Evolutionary conservation across 257 asterid genomes (phyloP), one percentile per base, ranked within the genome.

Genomic region (Ophiorrhiza pumila): DNA sequence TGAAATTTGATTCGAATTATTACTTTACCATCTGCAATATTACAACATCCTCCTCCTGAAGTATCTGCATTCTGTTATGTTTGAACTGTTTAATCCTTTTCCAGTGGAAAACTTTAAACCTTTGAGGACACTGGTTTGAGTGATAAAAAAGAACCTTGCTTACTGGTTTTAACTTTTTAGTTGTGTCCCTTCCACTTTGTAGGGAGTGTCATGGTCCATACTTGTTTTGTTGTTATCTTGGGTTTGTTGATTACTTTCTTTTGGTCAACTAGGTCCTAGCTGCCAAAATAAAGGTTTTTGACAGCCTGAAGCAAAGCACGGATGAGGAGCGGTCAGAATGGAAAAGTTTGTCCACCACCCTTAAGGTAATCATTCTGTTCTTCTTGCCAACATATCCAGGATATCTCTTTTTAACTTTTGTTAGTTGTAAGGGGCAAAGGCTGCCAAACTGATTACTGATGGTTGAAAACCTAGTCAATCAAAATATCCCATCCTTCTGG

Each of bases 201-300:
- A 0, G 41, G 56, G 25, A 14, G 39, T 23, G 39, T 14, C n/a
- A 0, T 67, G 59, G 31, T 53, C 31, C 23, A 13, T n/a, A 7
- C 9, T 67, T 45, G 58, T 27, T 63, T 59, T 52, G 41, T 43
- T 42, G 13, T 45, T 74, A 7, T 13, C 32, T 68, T 53, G 61
- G 32, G 59, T 23, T 61, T 31, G 73, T 69, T 43, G 65, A 55
- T 37, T 66, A 52, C 46, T 50, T 55, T 65, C 71, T 66, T 79
- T 80, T 78, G 83, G 74, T 66, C 76, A 83, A 86, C 70, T 83
- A 94, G 99, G 95, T 90, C 69, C 89, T 97, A 31, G 91, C 89
- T 86, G 93, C 98, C 76, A 91, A 94, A 85, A 88, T 94, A 75
- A 90, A 75, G 80, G 90, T 94, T 78, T 91, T 94, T 73, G 86